Conservation (phyloP, 2,329 filamentous ascomycete species). For the Incumbomyces lentus region DNA sequence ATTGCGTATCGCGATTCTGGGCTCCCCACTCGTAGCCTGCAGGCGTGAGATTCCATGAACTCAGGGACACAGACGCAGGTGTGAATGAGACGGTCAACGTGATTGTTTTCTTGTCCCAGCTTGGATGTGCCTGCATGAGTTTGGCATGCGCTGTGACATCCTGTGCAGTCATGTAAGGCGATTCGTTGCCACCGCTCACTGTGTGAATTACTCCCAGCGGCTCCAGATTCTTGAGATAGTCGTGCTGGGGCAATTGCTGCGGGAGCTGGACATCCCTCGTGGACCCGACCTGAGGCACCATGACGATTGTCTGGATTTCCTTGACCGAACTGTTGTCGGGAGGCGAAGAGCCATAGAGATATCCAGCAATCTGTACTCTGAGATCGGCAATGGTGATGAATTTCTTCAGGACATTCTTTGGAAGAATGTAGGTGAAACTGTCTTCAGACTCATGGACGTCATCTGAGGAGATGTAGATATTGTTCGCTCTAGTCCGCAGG, state of each 20-base stretch:
- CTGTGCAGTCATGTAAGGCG: conserved; percentile 88
- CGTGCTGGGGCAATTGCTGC: conserved; percentile 80
- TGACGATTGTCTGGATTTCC: conserved; percentile 91
- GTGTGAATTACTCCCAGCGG: conserved; percentile 93
- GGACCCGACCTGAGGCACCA: conserved; percentile 93
- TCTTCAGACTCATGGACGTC: conserved; percentile 79
- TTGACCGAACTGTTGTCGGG: conserved; percentile 94
- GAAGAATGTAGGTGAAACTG: conserved; percentile 91
- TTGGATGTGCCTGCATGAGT: conserved; percentile 68
- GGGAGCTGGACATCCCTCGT: conserved; percentile 86
- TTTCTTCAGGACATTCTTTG: conserved; percentile 94
- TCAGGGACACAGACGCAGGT: conserved; percentile 86
- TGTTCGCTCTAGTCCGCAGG: conserved; percentile 84
- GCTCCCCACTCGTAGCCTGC: conserved; percentile 93
- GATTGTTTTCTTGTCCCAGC: conserved; percentile 82
- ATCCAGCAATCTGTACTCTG: conserved; percentile 90
- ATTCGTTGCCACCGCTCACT: conserved; percentile 73
- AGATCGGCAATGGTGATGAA: conserved; percentile 97
- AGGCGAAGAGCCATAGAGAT: conserved; percentile 85
- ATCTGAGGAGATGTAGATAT: conserved; percentile 96
- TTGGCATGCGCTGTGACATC: conserved; percentile 92
- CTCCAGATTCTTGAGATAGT: conserved; percentile 76
- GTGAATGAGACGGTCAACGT: conserved; percentile 96
- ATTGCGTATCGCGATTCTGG: conserved; percentile 85
- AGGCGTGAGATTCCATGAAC: conserved; percentile 86